These are phyloP conservation scores for Naganishia randhawae DNA, from an alignment of 768 basidiomycete genomes.

Conservation along the genomic window DNA sequence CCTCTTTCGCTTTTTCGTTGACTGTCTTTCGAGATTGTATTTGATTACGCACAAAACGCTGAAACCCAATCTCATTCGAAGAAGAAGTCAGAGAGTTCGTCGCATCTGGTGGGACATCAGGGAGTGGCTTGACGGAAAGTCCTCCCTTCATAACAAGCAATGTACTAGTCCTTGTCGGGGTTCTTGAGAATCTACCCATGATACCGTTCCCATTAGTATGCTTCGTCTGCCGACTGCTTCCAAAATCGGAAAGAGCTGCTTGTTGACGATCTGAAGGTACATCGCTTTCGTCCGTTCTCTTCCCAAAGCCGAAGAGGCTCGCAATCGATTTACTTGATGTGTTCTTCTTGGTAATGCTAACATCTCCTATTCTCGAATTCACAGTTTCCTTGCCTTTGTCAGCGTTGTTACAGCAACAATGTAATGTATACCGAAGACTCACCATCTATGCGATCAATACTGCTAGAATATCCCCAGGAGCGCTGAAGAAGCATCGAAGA, in stretches of 20 bases:
- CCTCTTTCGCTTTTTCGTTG: background rate
- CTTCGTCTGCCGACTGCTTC: background rate
- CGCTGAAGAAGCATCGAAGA: background rate
- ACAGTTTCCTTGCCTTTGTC: background rate
- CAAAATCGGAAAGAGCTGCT: background rate
- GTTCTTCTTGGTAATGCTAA: background rate
- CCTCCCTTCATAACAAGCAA: background rate
- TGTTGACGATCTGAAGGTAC: background rate
- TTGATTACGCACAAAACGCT: background rate
- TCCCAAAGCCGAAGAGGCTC: conserved; percentile 11
- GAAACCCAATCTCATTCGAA: background rate
- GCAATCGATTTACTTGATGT: background rate
- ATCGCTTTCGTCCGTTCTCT: background rate
- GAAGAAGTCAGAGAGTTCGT: background rate
- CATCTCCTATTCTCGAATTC: background rate
- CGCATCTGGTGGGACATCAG: background rate
- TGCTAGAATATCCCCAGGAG: background rate
- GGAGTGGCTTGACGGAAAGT: background rate
- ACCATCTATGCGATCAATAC: background rate
- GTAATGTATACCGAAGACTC: background rate
- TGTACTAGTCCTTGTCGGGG: background rate
- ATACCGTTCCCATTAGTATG: background rate
- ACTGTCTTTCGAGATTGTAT: background rate
- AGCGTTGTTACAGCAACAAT: background rate
- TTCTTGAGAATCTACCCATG: background rate